Evolutionary conservation across 805 yeast genomes (phyloP), one percentile per base, ranked within the genome.

Genomic region (Jamesozyma lodderae): DNA sequence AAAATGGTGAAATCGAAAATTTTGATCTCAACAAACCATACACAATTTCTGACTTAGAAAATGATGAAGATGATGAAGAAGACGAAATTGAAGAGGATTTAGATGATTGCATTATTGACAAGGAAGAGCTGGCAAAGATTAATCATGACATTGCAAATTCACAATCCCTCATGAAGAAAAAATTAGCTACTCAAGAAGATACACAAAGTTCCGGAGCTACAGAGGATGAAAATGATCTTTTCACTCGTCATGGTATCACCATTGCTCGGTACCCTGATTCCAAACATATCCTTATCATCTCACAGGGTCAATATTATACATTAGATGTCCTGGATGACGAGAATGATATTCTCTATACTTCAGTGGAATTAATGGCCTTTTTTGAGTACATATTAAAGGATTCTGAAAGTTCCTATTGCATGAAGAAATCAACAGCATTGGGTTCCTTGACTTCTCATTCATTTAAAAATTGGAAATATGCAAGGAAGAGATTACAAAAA

Each of bases 391-490:
- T 87, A 30, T 62, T 84, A 29, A 68, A 70, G 13, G 95, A 85
- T 53, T 81, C 94, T 2, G 68, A 73, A 2, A 60, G 67, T 24
- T 63, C 68, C 17, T 80, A 75, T 38, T 68, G 77, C 36, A 83
- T 86, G 26, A 77, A 75, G 55, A 75, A 81, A 27, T 41, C 54
- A 6, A 58, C 66, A 5, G 84, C 95, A 3, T 75, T 87, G 55
- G 95, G 95, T 2, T 82, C 87, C 6, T 68, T 87, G 46, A 86
- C 95, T 3, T 82, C 96, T 0, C 95, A 87, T 54, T 81, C 83
- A 48, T 72, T 90, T 57, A 72, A 84, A 49, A 67, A 80, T 41
- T 87, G 96, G 96, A 83, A 85, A 37, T 69, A 69, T 42, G 73
- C 84, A 30, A 70, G 95, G 42, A 73, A 68, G 26, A 57, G 66